Evolutionary conservation across 78 protist species (phyloP), one percentile per base, ranked within the genome.

Genomic region (Chrysochromulina tobinii): DNA sequence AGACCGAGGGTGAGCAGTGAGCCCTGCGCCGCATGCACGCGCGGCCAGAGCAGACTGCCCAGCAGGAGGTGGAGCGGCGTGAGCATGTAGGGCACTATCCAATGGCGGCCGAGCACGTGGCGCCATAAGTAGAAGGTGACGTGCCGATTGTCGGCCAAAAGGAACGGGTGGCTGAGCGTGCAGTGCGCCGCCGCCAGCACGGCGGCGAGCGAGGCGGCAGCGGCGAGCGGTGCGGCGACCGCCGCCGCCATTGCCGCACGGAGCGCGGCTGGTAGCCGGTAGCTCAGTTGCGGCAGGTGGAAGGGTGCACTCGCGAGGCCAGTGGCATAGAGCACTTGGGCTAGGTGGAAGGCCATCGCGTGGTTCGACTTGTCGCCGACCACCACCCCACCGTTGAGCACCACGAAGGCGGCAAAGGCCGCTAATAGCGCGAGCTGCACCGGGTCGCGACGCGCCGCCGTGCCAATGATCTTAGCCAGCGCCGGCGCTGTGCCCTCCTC

Each of bases 101-200:
- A 25, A 25, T 77, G 88, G 25, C 89, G 5, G 11, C 81, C 38
- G 53, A 93, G 25, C 55, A 83, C 50, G 77, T 90, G 54, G 57
- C 79, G 67, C 93, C 94, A 93, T 15, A 93, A 2, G 75, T 91
- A 90, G 58, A 93, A 93, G 54, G 95, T 84, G 91, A 67, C 92
- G 93, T 95, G 96, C 12, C 96, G 90, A 81, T 95, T 95, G 90
- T 95, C 96, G 25, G 89, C 92, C 11, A 83, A n/a, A 27, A 64
- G 64, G 21, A 57, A 83, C 6, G 89, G 89, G 61, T 90, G 89
- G 61, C 57, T 0, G n/a, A 5, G 0, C 0, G 87, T 38, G 81
- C 18, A 57, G 58, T 23, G 23, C 57, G 83, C 83, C 83, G 25
- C 57, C 38, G 38, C 38, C 38, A 38, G 38, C 38, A 38, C 38